Percentiles rank a stretch among this genome's conserved stretches.
phyloP scores from a whole-genome alignment of 2,329 filamentous ascomycete species.

The Escovopsis sp. region DNA sequence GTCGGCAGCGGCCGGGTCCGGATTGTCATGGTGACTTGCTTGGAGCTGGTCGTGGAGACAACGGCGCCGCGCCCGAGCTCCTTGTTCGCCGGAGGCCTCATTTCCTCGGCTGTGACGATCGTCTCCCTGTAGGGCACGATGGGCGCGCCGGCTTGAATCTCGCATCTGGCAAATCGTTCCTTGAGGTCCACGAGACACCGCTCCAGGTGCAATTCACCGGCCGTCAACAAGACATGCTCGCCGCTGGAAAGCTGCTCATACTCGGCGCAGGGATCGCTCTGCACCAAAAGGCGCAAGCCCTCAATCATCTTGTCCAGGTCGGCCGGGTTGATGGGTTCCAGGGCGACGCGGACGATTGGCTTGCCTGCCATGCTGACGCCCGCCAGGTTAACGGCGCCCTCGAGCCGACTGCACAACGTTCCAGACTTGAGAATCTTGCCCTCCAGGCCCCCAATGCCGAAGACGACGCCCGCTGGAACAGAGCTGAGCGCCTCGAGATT shows the following conservation, averaged over 20 bases:
- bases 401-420: conserved; percentile 75
- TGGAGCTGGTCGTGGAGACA: conserved; percentile 62
- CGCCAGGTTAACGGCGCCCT: conserved; percentile 79
- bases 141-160: conserved; percentile 83
- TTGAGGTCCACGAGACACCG: conserved; percentile 84
- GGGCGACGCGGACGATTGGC: conserved; percentile 85
- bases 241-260: conserved; percentile 89
- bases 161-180: conserved; percentile 84
- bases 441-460: conserved; percentile 84
- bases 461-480: conserved; percentile 87
- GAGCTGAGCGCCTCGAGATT: conserved; percentile 68
- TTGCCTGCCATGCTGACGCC: conserved; percentile 67
- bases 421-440: conserved; percentile 92
- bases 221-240: conserved; percentile 88
- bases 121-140: conserved; percentile 95
- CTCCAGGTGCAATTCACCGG: conserved; percentile 87
- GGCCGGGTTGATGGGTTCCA: conserved; percentile 83
- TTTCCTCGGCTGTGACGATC: conserved; percentile 75
- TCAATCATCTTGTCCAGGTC: conserved; percentile 92
- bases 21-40: conserved; percentile 66
- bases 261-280: conserved; percentile 89
- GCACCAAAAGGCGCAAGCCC: conserved; percentile 73
- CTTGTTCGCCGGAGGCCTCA: conserved; percentile 76
- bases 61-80: conserved; percentile 75
- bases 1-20: conserved; percentile 65